Evolutionary conservation across 176 grass and related monocot species (phyloP), one percentile per base, ranked within the genome.

Genomic region (Musa beccarii): DNA sequence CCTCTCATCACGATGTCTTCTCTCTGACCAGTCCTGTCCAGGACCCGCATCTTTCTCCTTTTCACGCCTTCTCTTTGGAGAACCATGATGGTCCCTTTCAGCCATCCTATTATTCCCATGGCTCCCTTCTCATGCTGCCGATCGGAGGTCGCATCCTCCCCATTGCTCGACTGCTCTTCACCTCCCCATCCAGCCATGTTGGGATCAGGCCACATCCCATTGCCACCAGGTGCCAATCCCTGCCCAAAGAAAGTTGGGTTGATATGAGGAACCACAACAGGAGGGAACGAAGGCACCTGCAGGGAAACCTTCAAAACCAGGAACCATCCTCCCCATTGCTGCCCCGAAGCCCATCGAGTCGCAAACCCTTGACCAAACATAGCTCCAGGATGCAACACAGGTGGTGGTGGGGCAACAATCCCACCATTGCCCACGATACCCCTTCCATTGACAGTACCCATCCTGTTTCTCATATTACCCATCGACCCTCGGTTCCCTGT

Each of bases 51-150:
- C 78, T 6, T 79, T 79, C 78, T 79, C 68, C 54, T 20, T 71
- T 52, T 72, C 70, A 53, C 53, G 17, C 34, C 70, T 72, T 53
- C 70, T 72, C 2, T 72, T 49, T 49, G 70, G 70, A 72, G n/a
- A 49, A 22, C 70, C 70, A 62, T 55, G 61, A 9, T 24, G 54
- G 52, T 79, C 68, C 57, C 87, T 79, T 66, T 96, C 85, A 22
- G 54, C 24, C 49, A 56, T 63, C 6, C 34, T 54, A 52, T 28
- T 68, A 20, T 55, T 79, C 2, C 68, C 78, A 61, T 79, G 26
- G 28, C 57, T 79, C 12, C 10, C 54, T 24, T 79, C 78, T 55
- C 78, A 52, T 79, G 72, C 24, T 68, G 65, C 29, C 63, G 54
- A 11, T 79, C 68, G 14, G 78, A 62, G 14, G 67, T 29, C 5